A percentile compares a stretch with the other conserved stretches of the same genome.
Evolutionary conservation across 2,329 filamentous ascomycete species (phyloP).

Genomic region (Monosporascus sp.): DNA sequence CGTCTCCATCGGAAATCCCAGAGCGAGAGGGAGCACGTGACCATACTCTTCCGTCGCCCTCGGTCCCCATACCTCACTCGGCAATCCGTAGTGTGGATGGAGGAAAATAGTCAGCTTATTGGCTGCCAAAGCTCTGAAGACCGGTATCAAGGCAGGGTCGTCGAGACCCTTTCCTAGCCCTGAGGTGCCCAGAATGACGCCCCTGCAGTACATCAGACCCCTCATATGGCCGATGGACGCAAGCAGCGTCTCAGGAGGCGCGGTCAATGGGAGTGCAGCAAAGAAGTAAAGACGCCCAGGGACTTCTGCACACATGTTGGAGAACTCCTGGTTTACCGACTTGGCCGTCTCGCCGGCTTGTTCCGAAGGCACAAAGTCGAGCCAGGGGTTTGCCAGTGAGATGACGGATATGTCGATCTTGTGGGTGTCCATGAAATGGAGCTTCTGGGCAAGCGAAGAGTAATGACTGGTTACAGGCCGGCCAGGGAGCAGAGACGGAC

Average conservation of each 20-base stretch:
- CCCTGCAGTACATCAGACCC: constrained; percentile 62
- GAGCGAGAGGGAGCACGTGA: constrained; percentile 76
- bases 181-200: constrained; percentile 83
- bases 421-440: constrained; percentile 84
- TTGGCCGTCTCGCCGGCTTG: constrained; percentile 59
- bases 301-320: constrained; percentile 61
- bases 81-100: constrained; percentile 89
- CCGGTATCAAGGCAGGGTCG: constrained; percentile 64
- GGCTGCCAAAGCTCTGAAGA: constrained; percentile 65
- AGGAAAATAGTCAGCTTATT: constrained; percentile 68
- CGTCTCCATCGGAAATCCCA: constrained; percentile 89
- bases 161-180: constrained; percentile 78
- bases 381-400: constrained; percentile 88
- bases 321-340: constrained; percentile 73
- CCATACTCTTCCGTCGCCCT: constrained; percentile 65
- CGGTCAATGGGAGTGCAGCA: constrained; percentile 72
- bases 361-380: constrained; percentile 67
- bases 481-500: constrained; percentile 56
- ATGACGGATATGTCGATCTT: constrained; percentile 77
- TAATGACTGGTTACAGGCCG: constrained; percentile 81
- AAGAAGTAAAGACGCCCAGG: constrained; percentile 75
- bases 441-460: constrained; percentile 71
- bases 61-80: constrained; percentile 72
- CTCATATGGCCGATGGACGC: constrained; percentile 59
- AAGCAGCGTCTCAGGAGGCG: constrained; percentile 54